Percentiles rank a stretch among this genome's conserved stretches.
Conservation (phyloP, 805 yeast species). For the Myxozyma monticola region DNA sequence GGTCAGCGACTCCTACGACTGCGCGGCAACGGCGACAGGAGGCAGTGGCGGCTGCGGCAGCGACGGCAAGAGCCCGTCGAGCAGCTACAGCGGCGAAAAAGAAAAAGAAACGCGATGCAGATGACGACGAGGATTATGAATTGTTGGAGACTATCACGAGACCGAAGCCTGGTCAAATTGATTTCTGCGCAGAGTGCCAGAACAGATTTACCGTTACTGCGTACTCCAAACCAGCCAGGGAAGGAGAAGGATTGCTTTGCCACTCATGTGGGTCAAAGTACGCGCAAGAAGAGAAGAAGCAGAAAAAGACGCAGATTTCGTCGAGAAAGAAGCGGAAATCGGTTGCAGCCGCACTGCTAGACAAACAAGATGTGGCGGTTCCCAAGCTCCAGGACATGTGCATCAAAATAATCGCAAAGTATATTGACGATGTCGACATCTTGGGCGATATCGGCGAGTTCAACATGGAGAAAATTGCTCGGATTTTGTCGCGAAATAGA, state of each 20-base stretch:
- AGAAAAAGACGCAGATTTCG: conserved; percentile 52
- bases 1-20: too few species aligned
- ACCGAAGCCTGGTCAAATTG: conserved; percentile 41
- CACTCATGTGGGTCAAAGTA: conserved; percentile 60
- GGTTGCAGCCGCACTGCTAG: conserved; percentile 80
- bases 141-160: conserved; percentile 7
- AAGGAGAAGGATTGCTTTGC: conserved; percentile 51
- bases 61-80: background rate
- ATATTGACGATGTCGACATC: conserved; percentile 72
- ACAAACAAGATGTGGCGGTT: conserved; percentile 60
- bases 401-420: conserved; percentile 61
- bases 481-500: conserved; percentile 78
- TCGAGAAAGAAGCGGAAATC: conserved; percentile 75
- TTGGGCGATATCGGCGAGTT: conserved; percentile 82
- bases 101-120: conserved; percentile 22
- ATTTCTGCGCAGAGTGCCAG: conserved; percentile 64
- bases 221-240: conserved; percentile 52
- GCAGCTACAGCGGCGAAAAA: conserved; percentile 5
- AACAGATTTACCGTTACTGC: conserved; percentile 60
- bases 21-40: too few species aligned
- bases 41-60: background rate
- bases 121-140: conserved; percentile 23
- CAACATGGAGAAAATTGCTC: conserved; percentile 69
- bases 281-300: conserved; percentile 47
- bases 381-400: conserved; percentile 83